Conservation (phyloP, 768 basidiomycete species). For the Pisolithus orientalis region DNA sequence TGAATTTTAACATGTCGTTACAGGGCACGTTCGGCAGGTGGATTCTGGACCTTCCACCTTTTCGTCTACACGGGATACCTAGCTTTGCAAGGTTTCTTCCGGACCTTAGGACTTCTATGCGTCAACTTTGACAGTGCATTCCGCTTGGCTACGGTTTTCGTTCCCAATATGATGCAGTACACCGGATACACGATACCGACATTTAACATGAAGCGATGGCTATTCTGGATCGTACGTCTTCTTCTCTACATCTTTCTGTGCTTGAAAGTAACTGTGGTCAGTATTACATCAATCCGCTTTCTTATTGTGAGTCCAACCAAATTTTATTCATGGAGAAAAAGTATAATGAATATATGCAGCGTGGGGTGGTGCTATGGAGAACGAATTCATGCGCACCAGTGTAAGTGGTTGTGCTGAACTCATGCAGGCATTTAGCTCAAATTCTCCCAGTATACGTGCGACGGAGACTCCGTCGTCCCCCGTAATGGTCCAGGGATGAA, state of each 20-base stretch:
- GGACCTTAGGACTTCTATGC: constrained; percentile 58
- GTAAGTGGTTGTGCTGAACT: constrained; percentile 32
- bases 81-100: constrained; percentile 81
- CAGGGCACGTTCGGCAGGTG: constrained; percentile 30
- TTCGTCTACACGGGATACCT: constrained; percentile 61
- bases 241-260: neutral
- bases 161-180: constrained; percentile 72
- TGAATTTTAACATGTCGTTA: constrained; percentile 2
- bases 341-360: constrained; percentile 29
- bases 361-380: constrained; percentile 76
- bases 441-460: constrained; percentile 47
- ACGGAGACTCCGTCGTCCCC: constrained; percentile 60
- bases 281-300: constrained; percentile 77
- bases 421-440: neutral
- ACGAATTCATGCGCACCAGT: constrained; percentile 71
- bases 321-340: neutral
- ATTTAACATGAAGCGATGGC: constrained; percentile 68
- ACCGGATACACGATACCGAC: constrained; percentile 66
- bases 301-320: constrained; percentile 44
- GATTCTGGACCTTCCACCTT: constrained; percentile 57
- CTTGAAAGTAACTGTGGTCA: constrained; percentile 1
- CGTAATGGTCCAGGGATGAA: constrained; percentile 49
- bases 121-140: constrained; percentile 49
- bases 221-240: constrained; percentile 74
- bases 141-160: constrained; percentile 57